phyloP scores from a whole-genome alignment of 306 rosid species.

The Dryas octopetala region DNA sequence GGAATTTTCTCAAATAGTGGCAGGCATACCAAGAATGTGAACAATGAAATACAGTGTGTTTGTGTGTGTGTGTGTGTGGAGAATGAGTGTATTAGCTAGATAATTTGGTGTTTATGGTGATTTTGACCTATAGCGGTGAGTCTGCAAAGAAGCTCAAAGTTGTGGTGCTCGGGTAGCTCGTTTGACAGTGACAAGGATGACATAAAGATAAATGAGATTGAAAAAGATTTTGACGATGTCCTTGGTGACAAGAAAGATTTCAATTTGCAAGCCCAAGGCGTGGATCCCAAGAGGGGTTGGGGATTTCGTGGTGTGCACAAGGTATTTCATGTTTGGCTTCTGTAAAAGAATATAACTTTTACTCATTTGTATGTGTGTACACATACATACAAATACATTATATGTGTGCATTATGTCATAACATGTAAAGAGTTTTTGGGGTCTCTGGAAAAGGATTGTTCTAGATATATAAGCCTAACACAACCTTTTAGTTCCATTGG shows the following conservation, averaged over 20 bases:
- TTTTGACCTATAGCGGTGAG: constrained; percentile 38
- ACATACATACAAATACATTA: neutral
- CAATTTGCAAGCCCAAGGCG: constrained; percentile 62
- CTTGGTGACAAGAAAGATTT: constrained; percentile 41
- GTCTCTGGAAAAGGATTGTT: neutral
- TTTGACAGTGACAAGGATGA: constrained; percentile 33
- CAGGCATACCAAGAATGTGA: neutral
- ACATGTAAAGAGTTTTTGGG: neutral
- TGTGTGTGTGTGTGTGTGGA: too few species aligned
- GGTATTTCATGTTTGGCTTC: constrained; percentile 43
- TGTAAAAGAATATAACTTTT: neutral
- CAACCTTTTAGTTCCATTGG: neutral
- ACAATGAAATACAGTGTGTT: neutral
- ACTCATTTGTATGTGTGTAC: neutral
- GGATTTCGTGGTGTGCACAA: constrained; percentile 92
- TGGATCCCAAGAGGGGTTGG: constrained; percentile 91
- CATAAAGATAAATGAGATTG: constrained; percentile 24
- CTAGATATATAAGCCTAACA: too few species aligned
- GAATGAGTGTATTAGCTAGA: neutral
- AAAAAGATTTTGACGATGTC: constrained; percentile 45
- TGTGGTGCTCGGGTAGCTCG: constrained; percentile 46
- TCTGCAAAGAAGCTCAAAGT: constrained; percentile 36
- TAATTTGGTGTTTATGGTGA: constrained; percentile 7
- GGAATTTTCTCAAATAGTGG: constrained; percentile 19
- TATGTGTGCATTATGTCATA: neutral